Evolutionary conservation across 2,329 filamentous ascomycete species (phyloP), one percentile per base, ranked within the genome.

Genomic region (Escovopsis sp.): DNA sequence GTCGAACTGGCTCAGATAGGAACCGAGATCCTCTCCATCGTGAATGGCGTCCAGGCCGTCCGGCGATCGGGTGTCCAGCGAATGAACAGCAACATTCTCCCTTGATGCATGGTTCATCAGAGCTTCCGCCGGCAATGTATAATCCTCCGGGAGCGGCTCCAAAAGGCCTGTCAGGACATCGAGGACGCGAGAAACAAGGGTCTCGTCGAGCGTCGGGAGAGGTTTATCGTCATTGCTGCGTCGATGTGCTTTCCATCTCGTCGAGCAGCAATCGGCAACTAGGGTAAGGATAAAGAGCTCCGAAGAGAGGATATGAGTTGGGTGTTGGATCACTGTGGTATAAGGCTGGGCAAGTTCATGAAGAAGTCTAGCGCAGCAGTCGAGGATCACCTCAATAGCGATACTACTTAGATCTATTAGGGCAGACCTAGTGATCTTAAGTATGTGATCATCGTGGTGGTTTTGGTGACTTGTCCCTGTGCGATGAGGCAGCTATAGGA

Each of bases 241-340:
- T 37, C 61, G 56, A 30, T 66, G 48, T 27, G 58, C 54, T 19
- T 65, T 56, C 73, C 74, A 79, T 48, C 76, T 66, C 35, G 68
- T 66, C 34, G 66, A 64, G 45, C 73, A 79, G 49, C 76, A 80
- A 47, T 79, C 74, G 48, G 74, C 71, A 26, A 75, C 62, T 29
- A 80, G 58, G 33, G 69, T 65, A 34, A 79, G 54, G n/a, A 79
- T 58, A 45, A 76, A 79, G 33, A 75, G 58, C 50, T 80, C 75
- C 14, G 76, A 79, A 32, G 72, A 62, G 23, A 79, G 56, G 35
- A 80, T 62, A 47, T 77, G 70, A 27, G 63, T 57, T 2, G 74
- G 72, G 45, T 76, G 72, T 16, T 59, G 55, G 31, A 63, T 53
- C 36, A 70, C 56, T 33, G 48, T 54, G 41, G 63, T 64, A 48